These are phyloP conservation scores for Thamnidium elegans DNA, from an alignment of 192 early-diverging fungal genomes.

Conservation along the genomic window DNA sequence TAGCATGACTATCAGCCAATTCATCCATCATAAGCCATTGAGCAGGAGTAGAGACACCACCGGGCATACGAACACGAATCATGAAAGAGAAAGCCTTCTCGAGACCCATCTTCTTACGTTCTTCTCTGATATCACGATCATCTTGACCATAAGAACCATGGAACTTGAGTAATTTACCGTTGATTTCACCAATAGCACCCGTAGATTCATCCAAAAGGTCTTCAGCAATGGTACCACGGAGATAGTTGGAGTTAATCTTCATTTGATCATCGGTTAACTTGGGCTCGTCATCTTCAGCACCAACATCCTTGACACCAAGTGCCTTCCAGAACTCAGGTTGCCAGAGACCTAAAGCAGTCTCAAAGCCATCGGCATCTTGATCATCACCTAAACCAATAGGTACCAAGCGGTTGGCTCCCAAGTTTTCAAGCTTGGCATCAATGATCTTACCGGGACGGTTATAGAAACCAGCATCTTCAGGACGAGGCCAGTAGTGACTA, in stretches of 20 bases:
- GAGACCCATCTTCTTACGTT: conserved; percentile 76
- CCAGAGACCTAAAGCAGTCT: conserved; percentile 79
- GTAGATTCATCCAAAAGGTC: conserved; percentile 80
- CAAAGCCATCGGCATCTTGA: conserved; percentile 89
- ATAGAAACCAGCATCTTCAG: conserved; percentile 87
- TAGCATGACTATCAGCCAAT: conserved; percentile 81
- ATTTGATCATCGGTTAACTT: conserved; percentile 85
- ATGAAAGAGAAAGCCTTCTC: conserved; percentile 96
- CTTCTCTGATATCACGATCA: conserved; percentile 90
- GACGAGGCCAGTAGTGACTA: conserved; percentile 94
- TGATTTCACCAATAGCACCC: conserved; percentile 82
- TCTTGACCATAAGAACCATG: conserved; percentile 98
- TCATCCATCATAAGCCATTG: conserved; percentile 96
- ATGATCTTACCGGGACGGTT: conserved; percentile 89
- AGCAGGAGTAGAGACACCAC: conserved; percentile 79
- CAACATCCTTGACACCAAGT: conserved; percentile 71
- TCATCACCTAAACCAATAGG: conserved; percentile 85
- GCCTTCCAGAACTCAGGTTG: conserved; percentile 80
- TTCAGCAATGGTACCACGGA: conserved; percentile 90
- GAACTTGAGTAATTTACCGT: conserved; percentile 93
- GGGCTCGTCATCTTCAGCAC: conserved; percentile 59
- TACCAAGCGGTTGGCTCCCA: conserved; percentile 69
- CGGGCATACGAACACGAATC: conserved; percentile 94
- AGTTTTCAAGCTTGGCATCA: conserved; percentile 70
- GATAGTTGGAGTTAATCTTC: conserved; percentile 88